These are phyloP conservation scores for Marasmius oreades DNA, from an alignment of 1,284 basidiomycete species.

Conservation along the genomic window DNA sequence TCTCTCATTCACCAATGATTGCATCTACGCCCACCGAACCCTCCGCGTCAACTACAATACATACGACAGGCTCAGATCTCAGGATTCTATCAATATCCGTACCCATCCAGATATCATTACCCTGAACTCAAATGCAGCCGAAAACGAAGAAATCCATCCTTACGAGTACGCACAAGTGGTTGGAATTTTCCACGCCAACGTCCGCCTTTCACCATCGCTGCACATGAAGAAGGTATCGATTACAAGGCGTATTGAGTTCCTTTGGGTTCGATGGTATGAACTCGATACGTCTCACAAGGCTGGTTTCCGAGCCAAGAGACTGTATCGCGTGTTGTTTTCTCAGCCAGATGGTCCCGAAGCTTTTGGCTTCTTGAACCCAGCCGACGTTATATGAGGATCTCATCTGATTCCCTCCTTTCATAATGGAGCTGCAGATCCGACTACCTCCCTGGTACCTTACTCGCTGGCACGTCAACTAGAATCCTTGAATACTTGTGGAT, in stretches of 20 bases:
- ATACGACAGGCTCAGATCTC: slow-evolving; percentile 16
- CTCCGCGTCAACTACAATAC: slow-evolving; percentile 20
- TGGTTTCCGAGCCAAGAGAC: slow-evolving; percentile 14
- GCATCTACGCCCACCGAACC: slow-evolving; percentile 17
- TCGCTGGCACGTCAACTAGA: background rate
- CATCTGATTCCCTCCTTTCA: slow-evolving; percentile 22
- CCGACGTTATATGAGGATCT: slow-evolving; percentile 20
- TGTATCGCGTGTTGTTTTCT: slow-evolving; percentile 21
- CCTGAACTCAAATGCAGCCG: too few relatives aligned
- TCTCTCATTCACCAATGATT: slow-evolving; percentile 8
- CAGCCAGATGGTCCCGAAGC: slow-evolving; percentile 13
- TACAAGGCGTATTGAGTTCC: background rate
- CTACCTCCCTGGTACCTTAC: background rate
- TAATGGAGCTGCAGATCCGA: background rate
- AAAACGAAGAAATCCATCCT: too few relatives aligned
- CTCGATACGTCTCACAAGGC: background rate
- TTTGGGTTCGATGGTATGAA: slow-evolving; percentile 9
- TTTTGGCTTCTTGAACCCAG: slow-evolving; percentile 30
- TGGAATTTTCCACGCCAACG: too few relatives aligned
- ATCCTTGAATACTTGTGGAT: background rate
- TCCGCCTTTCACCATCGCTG: too few relatives aligned
- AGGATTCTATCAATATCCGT: slow-evolving; percentile 4
- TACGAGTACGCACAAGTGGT: too few relatives aligned
- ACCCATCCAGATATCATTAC: slow-evolving; percentile 1
- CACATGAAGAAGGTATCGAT: background rate